Conservation (phyloP, 805 yeast genomes). For the Kluyveromyces siamensis region DNA sequence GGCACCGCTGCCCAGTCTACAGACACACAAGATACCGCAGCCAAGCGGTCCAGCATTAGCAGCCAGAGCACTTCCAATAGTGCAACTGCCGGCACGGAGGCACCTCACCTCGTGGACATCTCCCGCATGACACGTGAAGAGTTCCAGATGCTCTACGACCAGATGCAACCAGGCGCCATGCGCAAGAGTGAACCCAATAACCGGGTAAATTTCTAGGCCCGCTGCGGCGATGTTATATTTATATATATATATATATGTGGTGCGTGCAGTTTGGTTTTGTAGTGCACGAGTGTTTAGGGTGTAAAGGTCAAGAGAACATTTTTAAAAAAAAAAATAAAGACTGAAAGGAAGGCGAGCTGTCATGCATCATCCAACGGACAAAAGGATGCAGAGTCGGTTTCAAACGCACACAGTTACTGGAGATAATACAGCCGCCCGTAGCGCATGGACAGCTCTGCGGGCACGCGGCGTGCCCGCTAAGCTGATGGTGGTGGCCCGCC, state of each 20-base stretch:
- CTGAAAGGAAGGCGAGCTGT: no score
- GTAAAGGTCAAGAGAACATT: no score
- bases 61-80: not conserved
- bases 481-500: conserved; percentile 48
- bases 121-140: conserved; percentile 11
- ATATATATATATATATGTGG: no score
- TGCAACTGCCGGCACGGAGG: not conserved
- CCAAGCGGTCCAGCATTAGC: not conserved
- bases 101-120: conserved; percentile 10
- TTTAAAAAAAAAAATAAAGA: no score
- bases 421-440: not conserved
- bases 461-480: not conserved
- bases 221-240: not conserved
- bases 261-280: no score
- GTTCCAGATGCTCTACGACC: conserved; percentile 9
- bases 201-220: conserved; percentile 10
- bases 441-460: not conserved
- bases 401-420: not conserved
- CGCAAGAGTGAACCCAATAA: conserved; percentile 15
- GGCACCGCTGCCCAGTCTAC: no score
- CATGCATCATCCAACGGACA: no score
- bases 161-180: conserved; percentile 1
- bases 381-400: not conserved
- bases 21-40: not conserved
- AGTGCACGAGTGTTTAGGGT: no score